Base-by-base conservation (phyloP, 2,329 filamentous ascomycete genomes). In the Zymoseptoria passerinii region DNA sequence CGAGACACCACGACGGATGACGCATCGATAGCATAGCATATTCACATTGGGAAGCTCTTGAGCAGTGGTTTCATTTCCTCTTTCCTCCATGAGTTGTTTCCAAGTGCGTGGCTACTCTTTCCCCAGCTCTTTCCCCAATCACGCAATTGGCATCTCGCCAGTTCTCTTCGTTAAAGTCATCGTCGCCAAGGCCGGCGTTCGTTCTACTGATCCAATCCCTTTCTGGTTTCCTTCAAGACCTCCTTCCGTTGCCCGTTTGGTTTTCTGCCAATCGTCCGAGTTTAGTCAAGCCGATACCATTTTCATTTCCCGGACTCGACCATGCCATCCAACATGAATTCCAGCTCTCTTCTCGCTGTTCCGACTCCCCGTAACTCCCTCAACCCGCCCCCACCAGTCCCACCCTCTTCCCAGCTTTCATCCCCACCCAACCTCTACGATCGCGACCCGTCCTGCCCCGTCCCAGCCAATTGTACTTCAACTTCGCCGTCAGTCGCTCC, bases 401-500 rank as follows among this genome's bases (percentile, higher is more conserved):
- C 54, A 69, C 63, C 35, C 67, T 58, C 28, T 64, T 64, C 3
- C 65, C 68, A 18, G 64, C 72, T 69, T 79, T 82, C 49, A 82
- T 81, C 0, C 91, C 92, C 0, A 97, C 92, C 70, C 96, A 92
- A 0, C 94, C 94, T 63, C 90, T 83, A 55, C 94, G 78, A 73
- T 97, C 95, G 63, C 94, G 80, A 0, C 94, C 94, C 3, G 91
- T 97, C 40, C 94, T 78, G 0, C 92, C 92, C 52, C 94, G 80
- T 0, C 92, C 92, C 1, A 99, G 81, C 94, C 94, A 99, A 73
- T 99, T 99, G 68, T 96, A 84, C 75, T 97, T 99, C 61, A 99
- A 78, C 66, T 94, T 85, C 70, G 90, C 87, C 58, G 88, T 90
- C 62, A 99, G 77, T 68, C 92, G 83, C 61, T 92, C 88, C 68